These are phyloP conservation scores for Butyriboletus loyo DNA, from an alignment of 768 basidiomycete species.

Conservation along the genomic window DNA sequence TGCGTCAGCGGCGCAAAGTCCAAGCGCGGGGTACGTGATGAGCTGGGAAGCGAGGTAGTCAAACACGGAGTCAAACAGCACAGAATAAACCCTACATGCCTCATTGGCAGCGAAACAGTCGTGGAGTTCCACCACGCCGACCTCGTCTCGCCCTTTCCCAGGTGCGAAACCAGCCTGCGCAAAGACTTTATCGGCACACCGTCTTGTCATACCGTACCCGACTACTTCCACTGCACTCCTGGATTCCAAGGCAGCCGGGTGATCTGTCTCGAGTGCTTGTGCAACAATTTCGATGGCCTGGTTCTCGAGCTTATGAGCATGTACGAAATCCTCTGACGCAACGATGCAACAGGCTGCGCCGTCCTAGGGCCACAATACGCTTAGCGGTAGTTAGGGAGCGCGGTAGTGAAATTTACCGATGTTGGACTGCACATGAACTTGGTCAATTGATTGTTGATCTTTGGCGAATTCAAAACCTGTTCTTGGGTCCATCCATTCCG, in stretches of 20 bases:
- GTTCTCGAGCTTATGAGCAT: conserved; percentile 67
- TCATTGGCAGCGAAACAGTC: conserved; percentile 86
- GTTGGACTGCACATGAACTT: conserved; percentile 89
- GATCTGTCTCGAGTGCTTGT: conserved; percentile 64
- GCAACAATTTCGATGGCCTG: conserved; percentile 84
- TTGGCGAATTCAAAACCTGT: conserved; percentile 61
- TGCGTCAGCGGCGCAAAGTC: conserved; percentile 61
- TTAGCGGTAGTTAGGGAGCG: neutral
- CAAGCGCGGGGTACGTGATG: conserved; percentile 77
- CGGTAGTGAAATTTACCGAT: conserved; percentile 41
- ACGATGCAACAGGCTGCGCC: conserved; percentile 76
- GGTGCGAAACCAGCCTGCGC: conserved; percentile 63
- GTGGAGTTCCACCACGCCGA: conserved; percentile 84
- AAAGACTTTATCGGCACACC: conserved; percentile 67
- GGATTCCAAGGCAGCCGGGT: conserved; percentile 59
- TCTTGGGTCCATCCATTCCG: conserved; percentile 73
- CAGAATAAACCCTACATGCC: conserved; percentile 34
- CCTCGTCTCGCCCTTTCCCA: conserved; percentile 62
- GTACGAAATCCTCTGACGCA: conserved; percentile 78
- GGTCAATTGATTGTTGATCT: conserved; percentile 71
- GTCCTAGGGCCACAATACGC: conserved; percentile 42
- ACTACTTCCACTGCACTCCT: conserved; percentile 75
- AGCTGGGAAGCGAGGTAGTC: conserved; percentile 42
- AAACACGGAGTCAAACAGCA: neutral
- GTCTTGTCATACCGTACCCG: conserved; percentile 76